Evolutionary conservation across 2,329 filamentous ascomycete species (phyloP), one percentile per base, ranked within the genome.

Genomic region (Paecilomyces formosus): DNA sequence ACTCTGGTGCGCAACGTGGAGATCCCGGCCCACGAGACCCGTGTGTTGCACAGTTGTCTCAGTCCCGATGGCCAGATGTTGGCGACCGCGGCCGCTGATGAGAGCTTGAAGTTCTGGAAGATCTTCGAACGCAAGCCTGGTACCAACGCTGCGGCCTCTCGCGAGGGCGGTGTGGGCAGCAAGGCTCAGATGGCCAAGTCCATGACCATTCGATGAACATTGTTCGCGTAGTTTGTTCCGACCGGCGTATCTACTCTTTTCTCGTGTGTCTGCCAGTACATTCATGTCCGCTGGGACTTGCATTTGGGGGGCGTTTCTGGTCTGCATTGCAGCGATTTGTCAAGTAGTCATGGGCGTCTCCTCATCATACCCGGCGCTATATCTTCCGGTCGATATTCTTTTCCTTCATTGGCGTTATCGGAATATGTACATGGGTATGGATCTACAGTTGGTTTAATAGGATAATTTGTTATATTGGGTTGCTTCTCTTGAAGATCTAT

Each of bases 81-180:
- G 58, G 94, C 94, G 55, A 99, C 94, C 55, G 93, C 94, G 86
- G 90, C 93, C 67, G 92, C 93, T 39, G 94, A 99, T 70, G 94
- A 99, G 82, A 93, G 88, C 72, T 83, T 99, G 76, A 99, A 99
- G 81, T 99, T 99, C 83, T 99, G 94, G 94, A 99, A 99, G 86
- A 84, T 99, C 68, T 99, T 99, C 71, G 94, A 99, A 84, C 97
- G 96, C 85, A 97, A 97, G 85, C 82, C 92, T 18, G 92, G 91
- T 57, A 80, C 84, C 60, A 79, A 84, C 61, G 84, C 87, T 55
- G 84, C 85, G 54, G 72, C 81, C 31, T 81, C 86, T 57, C 82
- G 85, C 61, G 82, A 84, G 66, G 83, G 87, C 59, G 86, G 86
- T 62, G 81, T 88, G 60, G 88, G 88, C 55, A 85, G 84, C 76